Evolutionary conservation across 202 grass and related monocot species (phyloP).

Genomic region (Carex sylvatica): DNA sequence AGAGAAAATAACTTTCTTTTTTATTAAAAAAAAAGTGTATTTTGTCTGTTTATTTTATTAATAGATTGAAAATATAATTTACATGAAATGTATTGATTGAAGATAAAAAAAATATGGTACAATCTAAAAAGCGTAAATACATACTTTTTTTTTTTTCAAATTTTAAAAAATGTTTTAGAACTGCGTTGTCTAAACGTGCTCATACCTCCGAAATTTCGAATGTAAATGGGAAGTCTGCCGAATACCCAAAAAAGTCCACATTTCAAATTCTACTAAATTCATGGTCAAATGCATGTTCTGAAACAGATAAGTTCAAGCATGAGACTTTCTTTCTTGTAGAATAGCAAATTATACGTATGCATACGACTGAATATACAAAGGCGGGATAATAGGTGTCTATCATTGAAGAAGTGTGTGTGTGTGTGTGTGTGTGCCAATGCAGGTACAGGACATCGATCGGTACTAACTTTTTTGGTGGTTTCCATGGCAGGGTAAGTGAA

Average conservation of each 20-base stretch:
- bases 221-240: neutral
- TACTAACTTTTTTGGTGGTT: too few species aligned
- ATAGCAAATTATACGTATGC: neutral
- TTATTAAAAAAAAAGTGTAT: too few species aligned
- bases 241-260: neutral
- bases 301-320: conserved; percentile 6
- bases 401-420: neutral
- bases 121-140: too few species aligned
- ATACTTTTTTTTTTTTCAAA: too few species aligned
- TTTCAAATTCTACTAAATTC: conserved; percentile 4
- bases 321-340: neutral
- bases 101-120: too few species aligned
- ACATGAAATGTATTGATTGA: too few species aligned
- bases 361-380: neutral
- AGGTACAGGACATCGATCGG: too few species aligned
- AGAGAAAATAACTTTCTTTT: too few species aligned
- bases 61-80: too few species aligned
- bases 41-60: too few species aligned
- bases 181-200: neutral
- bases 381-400: neutral
- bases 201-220: neutral
- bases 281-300: neutral
- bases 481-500: too few species aligned
- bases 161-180: too few species aligned
- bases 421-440: neutral